A percentile compares a stretch with the other conserved stretches of the same genome.
phyloP scores from a whole-genome alignment of 345 rosid genomes.

The Noccaea bulbosa region DNA sequence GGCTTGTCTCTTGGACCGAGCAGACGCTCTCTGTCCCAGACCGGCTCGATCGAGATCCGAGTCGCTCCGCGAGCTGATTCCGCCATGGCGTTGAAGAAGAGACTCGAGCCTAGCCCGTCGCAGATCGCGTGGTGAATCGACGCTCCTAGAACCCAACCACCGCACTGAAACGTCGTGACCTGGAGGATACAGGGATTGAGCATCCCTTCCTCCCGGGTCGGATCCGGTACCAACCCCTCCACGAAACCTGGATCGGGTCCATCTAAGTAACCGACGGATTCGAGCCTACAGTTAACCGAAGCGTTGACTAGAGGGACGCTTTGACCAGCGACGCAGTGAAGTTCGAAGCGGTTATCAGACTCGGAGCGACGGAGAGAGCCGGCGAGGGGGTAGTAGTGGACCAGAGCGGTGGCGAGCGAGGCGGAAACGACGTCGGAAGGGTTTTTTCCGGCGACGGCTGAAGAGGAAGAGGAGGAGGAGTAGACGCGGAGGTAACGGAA shows the following conservation, averaged over 20 bases:
- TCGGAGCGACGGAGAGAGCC: slow-evolving; percentile 48
- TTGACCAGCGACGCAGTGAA: slow-evolving; percentile 53
- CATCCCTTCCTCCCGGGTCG: slow-evolving; percentile 52
- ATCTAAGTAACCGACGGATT: slow-evolving; percentile 58
- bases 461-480: slow-evolving; percentile 42
- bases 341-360: slow-evolving; percentile 49
- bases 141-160: slow-evolving; percentile 76
- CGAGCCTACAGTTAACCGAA: slow-evolving; percentile 57
- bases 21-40: slow-evolving; percentile 64
- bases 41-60: slow-evolving; percentile 53
- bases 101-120: slow-evolving; percentile 86
- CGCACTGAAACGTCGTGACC: slow-evolving; percentile 72
- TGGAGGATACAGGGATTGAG: slow-evolving; percentile 71
- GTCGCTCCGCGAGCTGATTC: slow-evolving; percentile 73
- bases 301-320: slow-evolving; percentile 65
- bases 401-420: slow-evolving; percentile 61
- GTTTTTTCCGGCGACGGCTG: slow-evolving; percentile 37
- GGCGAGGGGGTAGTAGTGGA: slow-evolving; percentile 71
- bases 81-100: slow-evolving; percentile 64
- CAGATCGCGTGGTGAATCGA: slow-evolving; percentile 71
- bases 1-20: slow-evolving; percentile 74
- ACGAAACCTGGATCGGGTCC: slow-evolving; percentile 58
- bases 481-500: slow-evolving; percentile 85
- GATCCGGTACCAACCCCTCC: slow-evolving; percentile 66
- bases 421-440: slow-evolving; percentile 51